Conservation (phyloP, 305 asterid species). For the Stenogyne calaminthoides region DNA sequence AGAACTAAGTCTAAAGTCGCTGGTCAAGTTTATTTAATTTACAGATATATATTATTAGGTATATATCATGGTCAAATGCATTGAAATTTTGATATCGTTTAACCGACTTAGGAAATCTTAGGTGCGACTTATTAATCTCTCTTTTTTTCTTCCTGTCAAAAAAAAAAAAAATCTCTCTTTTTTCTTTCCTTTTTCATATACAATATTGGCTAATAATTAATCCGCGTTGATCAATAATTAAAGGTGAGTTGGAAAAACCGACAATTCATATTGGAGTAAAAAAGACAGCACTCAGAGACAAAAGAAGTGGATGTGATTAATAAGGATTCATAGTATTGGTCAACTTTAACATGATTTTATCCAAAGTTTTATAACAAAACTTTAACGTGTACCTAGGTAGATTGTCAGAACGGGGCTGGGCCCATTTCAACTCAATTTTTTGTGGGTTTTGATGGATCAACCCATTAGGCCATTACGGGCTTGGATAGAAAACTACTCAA, state of each 20-base stretch:
- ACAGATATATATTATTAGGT: conserved; percentile 14
- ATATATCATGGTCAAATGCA: background rate
- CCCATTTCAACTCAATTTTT: too few relatives aligned
- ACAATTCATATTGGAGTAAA: background rate
- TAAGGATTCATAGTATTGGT: background rate
- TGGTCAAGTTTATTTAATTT: background rate
- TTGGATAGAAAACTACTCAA: too few relatives aligned
- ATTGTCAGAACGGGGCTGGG: too few relatives aligned
- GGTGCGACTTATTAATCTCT: background rate
- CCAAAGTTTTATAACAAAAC: too few relatives aligned
- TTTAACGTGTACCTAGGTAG: too few relatives aligned
- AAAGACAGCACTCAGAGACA: background rate
- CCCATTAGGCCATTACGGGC: too few relatives aligned
- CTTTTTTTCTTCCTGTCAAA: too few relatives aligned
- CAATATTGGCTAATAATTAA: background rate
- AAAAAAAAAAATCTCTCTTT: too few relatives aligned
- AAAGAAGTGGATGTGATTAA: background rate
- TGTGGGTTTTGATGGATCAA: too few relatives aligned
- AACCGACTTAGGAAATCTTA: background rate
- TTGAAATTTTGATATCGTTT: background rate
- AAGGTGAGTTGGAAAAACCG: background rate
- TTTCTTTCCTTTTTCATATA: background rate
- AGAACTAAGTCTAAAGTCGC: background rate
- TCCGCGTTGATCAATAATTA: background rate
- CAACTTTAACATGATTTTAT: background rate